Evolutionary conservation across 1,284 basidiomycete species (phyloP).

Genomic region (Ustilago shanxiensis): DNA sequence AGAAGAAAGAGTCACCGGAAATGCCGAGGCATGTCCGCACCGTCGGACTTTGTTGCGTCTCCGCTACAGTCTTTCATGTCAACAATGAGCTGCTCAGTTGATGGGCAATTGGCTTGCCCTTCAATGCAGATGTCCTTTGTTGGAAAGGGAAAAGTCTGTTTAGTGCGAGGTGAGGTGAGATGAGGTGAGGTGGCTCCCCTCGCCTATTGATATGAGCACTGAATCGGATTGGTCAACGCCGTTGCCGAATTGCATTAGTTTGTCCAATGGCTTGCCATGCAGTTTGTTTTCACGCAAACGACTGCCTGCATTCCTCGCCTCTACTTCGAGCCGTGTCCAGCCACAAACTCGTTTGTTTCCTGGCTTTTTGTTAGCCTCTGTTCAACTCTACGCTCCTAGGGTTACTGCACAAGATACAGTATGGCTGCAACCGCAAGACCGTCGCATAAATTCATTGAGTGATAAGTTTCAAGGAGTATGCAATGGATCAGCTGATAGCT

Average conservation of each 20-base stretch:
- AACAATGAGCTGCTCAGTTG: not conserved
- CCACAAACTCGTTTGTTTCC: not conserved
- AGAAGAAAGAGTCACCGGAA: not conserved
- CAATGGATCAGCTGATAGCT: not conserved
- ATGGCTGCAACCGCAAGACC: too few species aligned
- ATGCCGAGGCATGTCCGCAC: not conserved
- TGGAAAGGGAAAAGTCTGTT: not conserved
- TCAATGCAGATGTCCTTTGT: not conserved
- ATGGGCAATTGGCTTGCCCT: not conserved
- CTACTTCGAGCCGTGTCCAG: not conserved
- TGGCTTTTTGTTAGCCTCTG: too few species aligned
- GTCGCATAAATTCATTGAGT: too few species aligned
- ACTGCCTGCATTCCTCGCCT: not conserved
- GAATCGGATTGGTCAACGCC: constrained; percentile 16
- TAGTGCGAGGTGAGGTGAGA: too few species aligned
- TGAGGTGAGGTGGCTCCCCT: not conserved
- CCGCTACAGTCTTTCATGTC: not conserved
- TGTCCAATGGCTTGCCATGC: not conserved
- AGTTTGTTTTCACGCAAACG: not conserved
- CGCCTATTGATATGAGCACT: not conserved
- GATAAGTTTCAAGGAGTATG: too few species aligned
- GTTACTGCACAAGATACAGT: too few species aligned
- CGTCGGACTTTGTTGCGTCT: not conserved
- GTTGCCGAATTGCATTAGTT: not conserved
- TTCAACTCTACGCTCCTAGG: too few species aligned